Evolutionary conservation across 2,329 filamentous ascomycete species (phyloP), one percentile per base, ranked within the genome.

Genomic region (Sporothrix mexicana): DNA sequence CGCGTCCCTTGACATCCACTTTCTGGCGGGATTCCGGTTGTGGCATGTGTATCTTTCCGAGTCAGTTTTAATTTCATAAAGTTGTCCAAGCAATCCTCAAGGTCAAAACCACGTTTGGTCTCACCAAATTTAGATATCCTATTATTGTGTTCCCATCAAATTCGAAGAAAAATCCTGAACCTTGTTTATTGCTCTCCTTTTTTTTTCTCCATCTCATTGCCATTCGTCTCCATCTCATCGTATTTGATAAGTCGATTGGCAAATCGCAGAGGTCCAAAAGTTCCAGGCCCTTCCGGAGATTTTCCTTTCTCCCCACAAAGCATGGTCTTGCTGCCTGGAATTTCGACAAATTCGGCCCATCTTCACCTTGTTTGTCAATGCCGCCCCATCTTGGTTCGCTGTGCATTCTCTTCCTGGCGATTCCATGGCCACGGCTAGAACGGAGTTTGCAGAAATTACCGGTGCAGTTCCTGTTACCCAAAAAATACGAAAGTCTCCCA

Each of bases 361-460:
- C 57, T 61, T 36, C 30, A 36, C 30, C 30, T 36, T 36, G 30
- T 5, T 36, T 36, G 30, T 36, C 30, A 36, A 36, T 36, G 30
- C 30, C 20, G 53, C 20, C 30, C 57, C 57, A 61, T 64, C 36
- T 64, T 36, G 59, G 9, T 41, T 64, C 59, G 59, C n/a, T 10
- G n/a, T 45, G 59, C 59, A 64, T 47, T 15, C 61, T 64, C 1
- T 15, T 64, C 25, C 17, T 15, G 61, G 61, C n/a, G 47, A 51
- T 1, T 51, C 47, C 30, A 36, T 36, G 30, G 30, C 30, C 30
- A 36, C 30, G 30, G 30, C 30, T 30, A 30, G 30, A 30, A 30
- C 30, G 30, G 30, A 7, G 30, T 36, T 36, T 36, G 3, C 30
- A 36, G 7, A 36, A 36, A 36, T 36, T 36, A 36, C 30, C 30